Base-by-base conservation (phyloP, 108 stramenopile species). In the Skeletonema potamos region DNA sequence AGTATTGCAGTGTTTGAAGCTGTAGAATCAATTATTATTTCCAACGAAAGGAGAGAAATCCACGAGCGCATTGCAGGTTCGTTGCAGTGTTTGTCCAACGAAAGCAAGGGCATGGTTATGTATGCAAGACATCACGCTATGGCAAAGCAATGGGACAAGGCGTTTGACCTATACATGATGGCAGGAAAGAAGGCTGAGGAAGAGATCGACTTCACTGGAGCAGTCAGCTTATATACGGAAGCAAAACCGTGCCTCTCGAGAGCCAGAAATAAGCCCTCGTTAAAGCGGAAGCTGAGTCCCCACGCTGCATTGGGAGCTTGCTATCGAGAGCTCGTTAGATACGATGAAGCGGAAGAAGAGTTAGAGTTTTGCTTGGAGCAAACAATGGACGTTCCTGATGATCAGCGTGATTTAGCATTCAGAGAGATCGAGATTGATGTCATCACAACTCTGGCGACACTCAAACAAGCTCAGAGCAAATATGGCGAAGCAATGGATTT, bases 81-180 rank as follows among this genome's bases (percentile, higher is more conserved):
- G 61, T 59, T 73, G 9, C 26, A 39, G 54, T 32, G 28, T 41
- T 58, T 57, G 10, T 27, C 66, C 13, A 44, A 72, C 8, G 46
- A 20, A 33, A 65, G 43, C 20, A 17, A 46, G 30, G 39, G 72
- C 39, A 51, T 62, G 27, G 75, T 46, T 29, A 65, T 34, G 2
- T 66, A 41, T 29, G 77, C 77, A 30, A 66, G 56, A 20, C 77
- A 78, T 41, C 66, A 54, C 66, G 41, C 62, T 3, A 54, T 78
- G 54, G 65, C 72, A 8, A 44, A 78, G 15, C 39, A 63, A 37
- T 78, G 70, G 77, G 54, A 62, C 11, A 58, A 67, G 22, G 77
- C 77, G 22, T 73, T 66, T 57, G 55, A 66, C 24, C 72, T 37
- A 36, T 78, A 78, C 58, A 78, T 78, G 77, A 58, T 72, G 11